Percentiles rank a stretch among this genome's conserved stretches.
phyloP scores from a whole-genome alignment of 805 yeast species.

The Cyberlindnera mississippiensis region DNA sequence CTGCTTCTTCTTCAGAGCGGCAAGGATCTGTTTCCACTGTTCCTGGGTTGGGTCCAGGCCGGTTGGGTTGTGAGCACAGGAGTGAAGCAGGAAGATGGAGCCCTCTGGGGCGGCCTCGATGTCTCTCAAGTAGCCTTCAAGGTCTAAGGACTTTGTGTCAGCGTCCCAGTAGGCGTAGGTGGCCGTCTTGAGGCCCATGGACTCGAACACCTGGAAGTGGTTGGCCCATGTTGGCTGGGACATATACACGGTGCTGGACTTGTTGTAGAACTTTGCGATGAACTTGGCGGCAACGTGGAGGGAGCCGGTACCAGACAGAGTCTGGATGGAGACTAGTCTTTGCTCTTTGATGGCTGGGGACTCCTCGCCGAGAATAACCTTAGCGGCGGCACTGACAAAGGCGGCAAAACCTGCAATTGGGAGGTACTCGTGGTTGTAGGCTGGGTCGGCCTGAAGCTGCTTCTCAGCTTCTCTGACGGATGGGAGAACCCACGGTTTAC shows the following conservation, averaged over 20 bases:
- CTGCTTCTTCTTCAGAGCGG: constrained; percentile 51
- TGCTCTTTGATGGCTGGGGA: constrained; percentile 46
- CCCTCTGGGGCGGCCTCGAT: constrained; percentile 68
- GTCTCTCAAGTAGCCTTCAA: constrained; percentile 61
- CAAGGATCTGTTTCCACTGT: constrained; percentile 74
- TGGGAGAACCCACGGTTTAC: constrained; percentile 70
- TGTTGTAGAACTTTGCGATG: constrained; percentile 30
- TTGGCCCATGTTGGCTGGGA: constrained; percentile 98
- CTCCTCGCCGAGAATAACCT: constrained; percentile 63
- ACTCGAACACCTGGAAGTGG: constrained; percentile 78
- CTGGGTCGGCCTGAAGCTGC: constrained; percentile 51
- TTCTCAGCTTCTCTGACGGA: constrained; percentile 68
- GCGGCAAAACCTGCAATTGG: constrained; percentile 74
- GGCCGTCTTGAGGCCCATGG: constrained; percentile 62
- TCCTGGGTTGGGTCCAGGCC: constrained; percentile 87
- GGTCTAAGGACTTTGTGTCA: constrained; percentile 62
- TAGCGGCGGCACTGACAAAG: constrained; percentile 67
- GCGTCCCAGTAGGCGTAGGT: constrained; percentile 86
- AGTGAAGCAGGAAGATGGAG: constrained; percentile 79
- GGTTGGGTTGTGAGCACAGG: constrained; percentile 98
- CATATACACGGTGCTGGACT: constrained; percentile 53
- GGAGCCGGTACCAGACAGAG: constrained; percentile 88
- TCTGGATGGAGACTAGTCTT: constrained; percentile 62
- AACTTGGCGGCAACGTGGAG: constrained; percentile 77
- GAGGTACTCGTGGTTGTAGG: constrained; percentile 81